Conservation (phyloP, 108 stramenopile genomes). For the Craspedostauros australis region DNA sequence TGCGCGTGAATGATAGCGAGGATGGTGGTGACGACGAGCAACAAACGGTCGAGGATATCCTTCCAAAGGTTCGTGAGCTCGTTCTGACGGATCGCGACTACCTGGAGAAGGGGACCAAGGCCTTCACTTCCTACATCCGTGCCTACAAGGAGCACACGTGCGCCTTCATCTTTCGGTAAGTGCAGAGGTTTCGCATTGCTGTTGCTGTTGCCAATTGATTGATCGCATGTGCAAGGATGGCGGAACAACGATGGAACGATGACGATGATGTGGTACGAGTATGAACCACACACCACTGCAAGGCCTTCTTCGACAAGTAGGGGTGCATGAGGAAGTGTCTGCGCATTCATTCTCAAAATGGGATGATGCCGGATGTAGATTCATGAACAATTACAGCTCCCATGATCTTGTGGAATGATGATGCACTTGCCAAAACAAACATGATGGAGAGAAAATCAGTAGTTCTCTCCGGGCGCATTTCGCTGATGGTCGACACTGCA, state of each 20-base stretch:
- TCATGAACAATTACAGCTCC: background rate
- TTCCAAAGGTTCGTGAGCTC: constrained; percentile 59
- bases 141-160: constrained; percentile 96
- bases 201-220: no score
- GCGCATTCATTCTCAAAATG: constrained; percentile 1
- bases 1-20: constrained; percentile 12
- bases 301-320: background rate
- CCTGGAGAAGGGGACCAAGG: constrained; percentile 95
- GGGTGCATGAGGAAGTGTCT: background rate
- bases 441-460: constrained; percentile 45
- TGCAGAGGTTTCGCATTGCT: no score
- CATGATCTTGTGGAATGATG: background rate
- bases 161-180: constrained; percentile 84
- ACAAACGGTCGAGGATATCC: constrained; percentile 37
- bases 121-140: constrained; percentile 89
- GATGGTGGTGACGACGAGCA: constrained; percentile 5
- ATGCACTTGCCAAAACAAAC: constrained; percentile 9
- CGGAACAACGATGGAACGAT: no score
- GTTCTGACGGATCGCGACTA: constrained; percentile 88
- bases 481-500: constrained; percentile 35
- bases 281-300: background rate
- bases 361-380: background rate
- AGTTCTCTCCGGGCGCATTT: constrained; percentile 53
- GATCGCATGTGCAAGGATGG: no score
- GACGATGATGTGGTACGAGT: constrained; percentile 11